Percentiles rank a stretch among this genome's conserved stretches.
Conservation (phyloP, 1,284 basidiomycete genomes). For the Ceratobasidium sp. region DNA sequence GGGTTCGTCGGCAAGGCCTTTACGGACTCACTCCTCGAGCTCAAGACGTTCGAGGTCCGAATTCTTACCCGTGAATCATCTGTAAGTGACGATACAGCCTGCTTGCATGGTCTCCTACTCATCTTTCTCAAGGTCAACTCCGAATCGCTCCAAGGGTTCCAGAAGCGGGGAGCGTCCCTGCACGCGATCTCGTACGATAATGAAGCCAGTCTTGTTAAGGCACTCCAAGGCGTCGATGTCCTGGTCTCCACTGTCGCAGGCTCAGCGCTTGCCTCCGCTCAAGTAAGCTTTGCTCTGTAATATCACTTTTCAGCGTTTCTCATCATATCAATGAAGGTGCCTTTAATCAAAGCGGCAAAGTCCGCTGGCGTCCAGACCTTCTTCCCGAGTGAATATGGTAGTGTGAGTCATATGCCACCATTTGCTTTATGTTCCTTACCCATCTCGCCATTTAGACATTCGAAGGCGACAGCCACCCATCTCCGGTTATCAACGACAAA, state of each 20-base stretch:
- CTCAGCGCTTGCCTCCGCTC: conserved; percentile 3
- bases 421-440: neutral
- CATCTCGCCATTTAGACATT: neutral
- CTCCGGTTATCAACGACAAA: conserved; percentile 24
- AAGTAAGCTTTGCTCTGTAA: neutral
- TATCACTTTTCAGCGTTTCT: neutral
- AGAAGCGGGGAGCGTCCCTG: conserved; percentile 20
- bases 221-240: conserved; percentile 35
- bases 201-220: conserved; percentile 28
- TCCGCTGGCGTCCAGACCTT: conserved; percentile 25
- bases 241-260: conserved; percentile 24
- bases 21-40: conserved; percentile 5
- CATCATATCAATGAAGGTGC: neutral
- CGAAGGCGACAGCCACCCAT: conserved; percentile 23
- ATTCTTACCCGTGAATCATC: conserved; percentile 32
- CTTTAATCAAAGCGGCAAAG: conserved; percentile 39
- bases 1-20: conserved; percentile 34
- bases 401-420: conserved; percentile 12
- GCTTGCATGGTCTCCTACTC: too few relatives aligned
- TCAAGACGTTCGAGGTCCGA: conserved; percentile 16
- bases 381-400: conserved; percentile 40
- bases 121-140: conserved; percentile 5
- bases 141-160: conserved; percentile 20
- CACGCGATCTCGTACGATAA: conserved; percentile 28
- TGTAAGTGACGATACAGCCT: neutral